phyloP scores from a whole-genome alignment of 768 basidiomycete species.

The Suillus alpinus region DNA sequence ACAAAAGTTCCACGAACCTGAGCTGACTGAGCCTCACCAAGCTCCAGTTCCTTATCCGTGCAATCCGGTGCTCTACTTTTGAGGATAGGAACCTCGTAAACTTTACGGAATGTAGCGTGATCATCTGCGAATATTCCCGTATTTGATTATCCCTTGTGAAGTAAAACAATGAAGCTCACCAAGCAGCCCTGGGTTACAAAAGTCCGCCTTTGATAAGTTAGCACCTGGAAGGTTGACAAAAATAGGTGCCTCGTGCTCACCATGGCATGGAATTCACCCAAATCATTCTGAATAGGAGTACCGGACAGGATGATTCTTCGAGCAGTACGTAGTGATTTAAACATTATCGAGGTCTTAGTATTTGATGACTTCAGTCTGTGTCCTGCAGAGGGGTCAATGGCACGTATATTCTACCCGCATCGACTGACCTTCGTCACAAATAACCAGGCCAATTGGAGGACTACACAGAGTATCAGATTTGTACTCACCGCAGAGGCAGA shows the following conservation, averaged over 20 bases:
- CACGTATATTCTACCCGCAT: background rate
- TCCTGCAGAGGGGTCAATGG: conserved; percentile 40
- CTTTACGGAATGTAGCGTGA: conserved; percentile 68
- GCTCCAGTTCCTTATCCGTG: conserved; percentile 64
- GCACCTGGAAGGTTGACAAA: background rate
- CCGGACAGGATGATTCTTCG: conserved; percentile 89
- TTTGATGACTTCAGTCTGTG: conserved; percentile 91
- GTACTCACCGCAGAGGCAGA: background rate
- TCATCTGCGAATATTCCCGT: conserved; percentile 48
- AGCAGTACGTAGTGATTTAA: conserved; percentile 71
- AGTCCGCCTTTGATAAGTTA: conserved; percentile 61
- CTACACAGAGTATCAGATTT: conserved; percentile 32
- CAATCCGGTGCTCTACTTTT: conserved; percentile 81
- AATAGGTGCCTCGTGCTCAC: conserved; percentile 38
- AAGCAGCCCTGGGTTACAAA: conserved; percentile 90
- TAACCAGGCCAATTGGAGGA: conserved; percentile 87
- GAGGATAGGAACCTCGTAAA: conserved; percentile 87
- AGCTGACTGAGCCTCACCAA: conserved; percentile 74
- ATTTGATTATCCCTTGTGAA: conserved; percentile 1
- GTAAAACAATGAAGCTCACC: conserved; percentile 40
- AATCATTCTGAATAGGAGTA: conserved; percentile 96
- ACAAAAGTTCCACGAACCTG: conserved; percentile 48
- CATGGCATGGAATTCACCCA: conserved; percentile 96
- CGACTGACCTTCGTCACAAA: conserved; percentile 87
- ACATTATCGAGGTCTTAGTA: conserved; percentile 87